Conservation (phyloP, 768 basidiomycete species). For the Suillus americanus region DNA sequence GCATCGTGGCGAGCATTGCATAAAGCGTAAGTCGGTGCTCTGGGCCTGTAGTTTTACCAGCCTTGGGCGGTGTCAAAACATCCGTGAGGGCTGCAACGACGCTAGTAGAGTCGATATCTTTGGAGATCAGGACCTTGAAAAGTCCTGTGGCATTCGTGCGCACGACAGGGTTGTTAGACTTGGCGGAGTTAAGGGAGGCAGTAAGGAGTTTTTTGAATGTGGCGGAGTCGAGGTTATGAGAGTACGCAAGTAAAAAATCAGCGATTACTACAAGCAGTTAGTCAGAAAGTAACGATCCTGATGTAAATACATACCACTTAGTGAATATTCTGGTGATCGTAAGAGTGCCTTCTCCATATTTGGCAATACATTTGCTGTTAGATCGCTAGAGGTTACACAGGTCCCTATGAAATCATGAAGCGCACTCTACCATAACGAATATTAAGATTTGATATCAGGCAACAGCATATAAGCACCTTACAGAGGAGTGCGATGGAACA, state of each 20-base stretch:
- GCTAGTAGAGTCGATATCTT: conserved; percentile 37
- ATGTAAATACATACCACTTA: conserved; percentile 49
- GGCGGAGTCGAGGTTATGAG: conserved; percentile 46
- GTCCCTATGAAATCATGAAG: conserved; percentile 61
- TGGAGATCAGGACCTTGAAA: conserved; percentile 48
- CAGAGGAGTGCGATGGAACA: conserved; percentile 59
- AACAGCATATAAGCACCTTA: conserved; percentile 30
- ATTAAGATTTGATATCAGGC: conserved; percentile 14
- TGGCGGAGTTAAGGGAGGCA: conserved; percentile 64
- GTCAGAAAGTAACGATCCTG: not conserved
- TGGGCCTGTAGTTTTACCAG: conserved; percentile 83
- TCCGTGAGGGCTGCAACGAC: conserved; percentile 56
- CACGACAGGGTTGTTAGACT: conserved; percentile 67
- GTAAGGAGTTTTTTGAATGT: conserved; percentile 55
- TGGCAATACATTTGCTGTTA: conserved; percentile 59
- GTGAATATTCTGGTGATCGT: conserved; percentile 77
- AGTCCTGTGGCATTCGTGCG: conserved; percentile 56
- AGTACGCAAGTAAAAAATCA: conserved; percentile 57
- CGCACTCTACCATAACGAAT: conserved; percentile 38
- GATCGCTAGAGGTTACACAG: conserved; percentile 49
- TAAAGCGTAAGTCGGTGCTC: conserved; percentile 86
- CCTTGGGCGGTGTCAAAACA: conserved; percentile 68
- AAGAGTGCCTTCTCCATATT: conserved; percentile 78
- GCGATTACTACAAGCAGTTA: conserved; percentile 43
- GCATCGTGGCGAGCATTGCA: conserved; percentile 64